Conservation (phyloP, 2,329 filamentous ascomycete species). For the Hypoxylon sp. region DNA sequence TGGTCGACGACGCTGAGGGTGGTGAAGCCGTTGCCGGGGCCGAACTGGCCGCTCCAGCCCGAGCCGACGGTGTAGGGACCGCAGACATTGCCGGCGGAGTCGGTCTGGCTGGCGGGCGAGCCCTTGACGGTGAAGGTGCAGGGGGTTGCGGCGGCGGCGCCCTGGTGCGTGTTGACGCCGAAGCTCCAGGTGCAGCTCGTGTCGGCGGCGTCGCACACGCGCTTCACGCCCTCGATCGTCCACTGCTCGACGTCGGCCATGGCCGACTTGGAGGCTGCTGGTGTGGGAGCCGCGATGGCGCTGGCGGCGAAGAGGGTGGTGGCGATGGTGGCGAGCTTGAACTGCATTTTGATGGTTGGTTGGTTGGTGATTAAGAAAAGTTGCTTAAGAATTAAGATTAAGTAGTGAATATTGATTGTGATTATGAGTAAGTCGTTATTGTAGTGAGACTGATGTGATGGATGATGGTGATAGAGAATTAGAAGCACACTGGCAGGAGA, state of each 20-base stretch:
- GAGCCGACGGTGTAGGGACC: constrained; percentile 61
- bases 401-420: constrained; percentile 11
- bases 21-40: constrained; percentile 61
- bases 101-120: constrained; percentile 49
- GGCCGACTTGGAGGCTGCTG: constrained; percentile 34
- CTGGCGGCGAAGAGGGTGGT: constrained; percentile 42
- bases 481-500: constrained; percentile 13
- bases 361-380: constrained; percentile 4
- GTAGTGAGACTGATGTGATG: constrained; percentile 13
- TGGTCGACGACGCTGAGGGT: constrained; percentile 60
- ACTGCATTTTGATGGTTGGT: constrained; percentile 47
- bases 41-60: constrained; percentile 66
- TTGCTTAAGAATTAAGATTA: constrained; percentile 27
- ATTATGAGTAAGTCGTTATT: constrained; percentile 15
- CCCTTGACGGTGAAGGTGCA: constrained; percentile 52
- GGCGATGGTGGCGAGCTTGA: constrained; percentile 42
- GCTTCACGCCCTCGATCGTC: constrained; percentile 51
- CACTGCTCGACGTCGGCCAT: constrained; percentile 48
- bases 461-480: constrained; percentile 16
- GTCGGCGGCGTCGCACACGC: constrained; percentile 51
- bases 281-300: constrained; percentile 40
- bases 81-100: constrained; percentile 52
- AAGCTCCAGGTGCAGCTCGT: constrained; percentile 54
- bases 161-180: constrained; percentile 49
- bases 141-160: constrained; percentile 41